Evolutionary conservation across 2,329 filamentous ascomycete species (phyloP).

Genomic region (Fusarium begoniae): DNA sequence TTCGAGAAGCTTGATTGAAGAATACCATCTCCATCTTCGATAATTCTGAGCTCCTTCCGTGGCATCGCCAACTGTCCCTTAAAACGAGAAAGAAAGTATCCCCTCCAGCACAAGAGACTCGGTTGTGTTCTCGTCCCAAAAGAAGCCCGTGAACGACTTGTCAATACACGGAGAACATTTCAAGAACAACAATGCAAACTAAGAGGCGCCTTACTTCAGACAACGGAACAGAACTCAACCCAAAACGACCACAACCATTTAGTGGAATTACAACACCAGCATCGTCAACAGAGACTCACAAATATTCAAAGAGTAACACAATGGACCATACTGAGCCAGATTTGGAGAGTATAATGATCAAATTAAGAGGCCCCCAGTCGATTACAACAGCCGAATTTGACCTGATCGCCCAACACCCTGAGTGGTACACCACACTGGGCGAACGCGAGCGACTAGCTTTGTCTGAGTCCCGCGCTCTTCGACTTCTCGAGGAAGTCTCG

Average conservation of each 20-base stretch:
- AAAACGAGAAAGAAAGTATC: too few relatives aligned
- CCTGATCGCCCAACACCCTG: not conserved
- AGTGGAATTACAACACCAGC: not conserved
- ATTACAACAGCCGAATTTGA: not conserved
- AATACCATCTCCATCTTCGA: not conserved
- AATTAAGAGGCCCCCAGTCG: not conserved
- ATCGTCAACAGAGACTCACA: not conserved
- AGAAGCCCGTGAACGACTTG: not conserved
- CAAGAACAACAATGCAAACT: not conserved
- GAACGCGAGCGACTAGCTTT: not conserved
- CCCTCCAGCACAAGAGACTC: not conserved
- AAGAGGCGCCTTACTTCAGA: too few relatives aligned
- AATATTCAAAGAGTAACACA: not conserved
- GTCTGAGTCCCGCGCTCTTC: not conserved
- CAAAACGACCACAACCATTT: not conserved
- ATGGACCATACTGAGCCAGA: not conserved
- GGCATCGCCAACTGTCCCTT: too few relatives aligned
- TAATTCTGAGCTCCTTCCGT: not conserved
- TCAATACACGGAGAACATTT: not conserved
- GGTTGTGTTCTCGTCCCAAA: not conserved
- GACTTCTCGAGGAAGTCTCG: not conserved
- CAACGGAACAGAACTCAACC: not conserved
- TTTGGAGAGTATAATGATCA: not conserved
- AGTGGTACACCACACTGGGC: not conserved
- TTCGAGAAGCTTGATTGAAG: not conserved